Evolutionary conservation across 768 basidiomycete genomes (phyloP), one percentile per base, ranked within the genome.

Genomic region (Amanita pseudoporphyria): DNA sequence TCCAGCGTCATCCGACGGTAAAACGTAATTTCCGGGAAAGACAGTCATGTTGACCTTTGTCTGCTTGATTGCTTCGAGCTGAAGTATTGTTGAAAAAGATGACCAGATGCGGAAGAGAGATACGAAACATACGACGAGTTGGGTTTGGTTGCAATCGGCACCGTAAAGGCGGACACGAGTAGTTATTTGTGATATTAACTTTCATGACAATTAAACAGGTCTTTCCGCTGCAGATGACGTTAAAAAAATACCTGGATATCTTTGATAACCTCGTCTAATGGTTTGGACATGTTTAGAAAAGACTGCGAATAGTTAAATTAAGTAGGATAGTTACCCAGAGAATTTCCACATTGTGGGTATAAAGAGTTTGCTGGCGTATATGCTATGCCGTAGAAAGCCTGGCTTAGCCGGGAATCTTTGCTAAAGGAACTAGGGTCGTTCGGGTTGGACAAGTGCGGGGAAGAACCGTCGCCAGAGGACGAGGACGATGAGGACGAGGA

Each of bases 111-210:
- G 9, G 6, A 22, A 40, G 40, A 12, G 16, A 32, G 14, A n/a
- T 13, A 1, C 9, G 9, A 30, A 26, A 71, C 78, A 24, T 60
- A 83, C 80, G 47, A 89, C 83, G 33, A 87, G 76, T 1, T 80
- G 82, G 0, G 83, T 78, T 60, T 87, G 84, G 63, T 90, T 89
- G 61, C 87, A 91, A 65, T 90, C 88, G 14, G 87, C 78, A 16
- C 91, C 89, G 61, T 94, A 95, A 45, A 93, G 71, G 56, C 87
- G 86, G 52, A 90, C 67, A 26, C 79, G 79, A 62, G 71, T 73
- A 1, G 92, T 95, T 16, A 95, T 66, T 67, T 95, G 92, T 30
- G 91, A 92, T 53, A 95, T 63, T 35, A 90, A 69, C 84, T 89
- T 54, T 50, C 53, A 62, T 24, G 42, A 35, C 43, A 1, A 45